phyloP scores from a whole-genome alignment of 2,329 filamentous ascomycete genomes.

The Alternaria infectoria region DNA sequence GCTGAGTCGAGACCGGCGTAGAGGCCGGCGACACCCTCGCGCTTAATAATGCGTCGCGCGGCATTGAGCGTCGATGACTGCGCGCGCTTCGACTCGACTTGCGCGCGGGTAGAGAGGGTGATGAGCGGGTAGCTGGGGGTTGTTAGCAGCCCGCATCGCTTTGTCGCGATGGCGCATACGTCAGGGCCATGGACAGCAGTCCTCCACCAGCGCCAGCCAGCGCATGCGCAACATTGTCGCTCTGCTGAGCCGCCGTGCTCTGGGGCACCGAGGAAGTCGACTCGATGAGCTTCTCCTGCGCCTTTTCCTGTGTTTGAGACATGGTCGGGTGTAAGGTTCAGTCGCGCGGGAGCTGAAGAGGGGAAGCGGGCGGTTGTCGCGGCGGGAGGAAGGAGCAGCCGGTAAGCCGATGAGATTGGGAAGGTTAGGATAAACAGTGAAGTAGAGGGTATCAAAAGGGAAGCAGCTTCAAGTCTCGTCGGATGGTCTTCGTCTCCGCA shows the following conservation, averaged over 20 bases:
- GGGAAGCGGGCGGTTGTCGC: constrained; percentile 3
- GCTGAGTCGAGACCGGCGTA: constrained; percentile 94
- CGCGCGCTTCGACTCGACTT: constrained; percentile 95
- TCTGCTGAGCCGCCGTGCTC: constrained; percentile 76
- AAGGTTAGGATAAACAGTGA: background rate
- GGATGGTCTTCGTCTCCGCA: constrained; percentile 23
- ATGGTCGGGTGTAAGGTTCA: constrained; percentile 13
- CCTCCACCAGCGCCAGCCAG: constrained; percentile 92
- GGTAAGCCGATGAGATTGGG: background rate
- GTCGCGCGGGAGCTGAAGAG: constrained; percentile 5
- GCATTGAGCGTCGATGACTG: constrained; percentile 84
- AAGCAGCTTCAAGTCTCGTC: constrained; percentile 13
- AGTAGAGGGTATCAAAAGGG: constrained; percentile 7
- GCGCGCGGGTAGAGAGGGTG: constrained; percentile 94
- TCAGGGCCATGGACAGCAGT: constrained; percentile 93
- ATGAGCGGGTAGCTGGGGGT: constrained; percentile 84
- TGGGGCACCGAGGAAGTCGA: constrained; percentile 50
- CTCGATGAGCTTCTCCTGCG: constrained; percentile 44
- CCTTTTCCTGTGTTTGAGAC: constrained; percentile 39
- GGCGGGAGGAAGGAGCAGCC: background rate
- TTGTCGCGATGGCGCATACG: constrained; percentile 60
- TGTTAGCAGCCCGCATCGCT: constrained; percentile 9
- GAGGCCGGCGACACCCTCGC: constrained; percentile 86
- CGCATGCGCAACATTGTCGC: constrained; percentile 96
- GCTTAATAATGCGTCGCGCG: constrained; percentile 83